Conservation (phyloP, 2,329 filamentous ascomycete species). For the Fusarium liriodendri region DNA sequence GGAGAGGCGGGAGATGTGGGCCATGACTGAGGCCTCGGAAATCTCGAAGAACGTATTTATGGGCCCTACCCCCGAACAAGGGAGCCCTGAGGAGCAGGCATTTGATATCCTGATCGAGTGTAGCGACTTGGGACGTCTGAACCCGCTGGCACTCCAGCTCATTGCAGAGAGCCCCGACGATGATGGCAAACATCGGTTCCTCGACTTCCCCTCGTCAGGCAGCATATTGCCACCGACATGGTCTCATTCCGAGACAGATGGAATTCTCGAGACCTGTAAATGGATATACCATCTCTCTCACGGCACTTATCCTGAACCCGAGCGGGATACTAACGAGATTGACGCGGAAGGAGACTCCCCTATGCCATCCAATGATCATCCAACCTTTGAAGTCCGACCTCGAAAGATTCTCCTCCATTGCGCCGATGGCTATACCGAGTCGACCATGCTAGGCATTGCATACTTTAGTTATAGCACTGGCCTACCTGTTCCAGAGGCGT, state of each 20-base stretch:
- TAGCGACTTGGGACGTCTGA: conserved; percentile 83
- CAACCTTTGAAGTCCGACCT: conserved; percentile 49
- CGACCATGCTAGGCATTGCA: conserved; percentile 86
- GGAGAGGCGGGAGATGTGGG: conserved; percentile 92
- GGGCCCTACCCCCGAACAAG: conserved; percentile 83
- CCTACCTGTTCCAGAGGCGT: conserved; percentile 82
- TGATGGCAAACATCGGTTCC: conserved; percentile 47
- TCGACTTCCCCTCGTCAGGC: conserved; percentile 95
- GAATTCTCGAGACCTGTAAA: conserved; percentile 84
- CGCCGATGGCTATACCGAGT: conserved; percentile 95
- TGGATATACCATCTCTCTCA: conserved; percentile 91
- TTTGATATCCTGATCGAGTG: conserved; percentile 92
- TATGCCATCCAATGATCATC: conserved; percentile 37
- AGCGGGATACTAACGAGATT: conserved; percentile 46
- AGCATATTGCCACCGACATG: conserved; percentile 88
- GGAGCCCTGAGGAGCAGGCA: conserved; percentile 65
- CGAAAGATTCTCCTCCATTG: conserved; percentile 90
- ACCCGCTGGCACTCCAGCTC: conserved; percentile 72
- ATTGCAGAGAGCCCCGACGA: conserved; percentile 68
- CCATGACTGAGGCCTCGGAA: conserved; percentile 89
- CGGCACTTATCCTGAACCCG: conserved; percentile 58
- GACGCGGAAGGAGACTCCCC: conserved; percentile 47
- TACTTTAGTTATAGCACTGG: conserved; percentile 95
- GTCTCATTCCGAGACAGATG: conserved; percentile 85
- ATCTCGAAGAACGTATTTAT: conserved; percentile 92